Evolutionary conservation across 2,329 filamentous ascomycete genomes (phyloP), one percentile per base, ranked within the genome.

Genomic region (Blastomyces parvus): DNA sequence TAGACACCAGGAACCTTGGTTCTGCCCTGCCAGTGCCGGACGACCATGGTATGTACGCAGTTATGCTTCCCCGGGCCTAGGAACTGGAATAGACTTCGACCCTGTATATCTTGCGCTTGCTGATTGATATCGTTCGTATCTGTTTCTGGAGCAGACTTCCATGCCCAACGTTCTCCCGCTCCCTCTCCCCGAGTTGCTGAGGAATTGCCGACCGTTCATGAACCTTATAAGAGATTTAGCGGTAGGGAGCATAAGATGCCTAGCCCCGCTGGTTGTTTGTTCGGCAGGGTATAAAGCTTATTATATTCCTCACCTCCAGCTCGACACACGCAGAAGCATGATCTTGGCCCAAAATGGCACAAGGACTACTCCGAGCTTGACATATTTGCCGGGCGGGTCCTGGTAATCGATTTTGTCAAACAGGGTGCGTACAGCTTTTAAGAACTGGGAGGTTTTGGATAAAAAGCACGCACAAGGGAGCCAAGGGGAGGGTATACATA

Each of bases 341-440:
- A 68, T 55, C 71, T 70, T 22, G 70, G 69, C 8, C 66, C 74
- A 30, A 72, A 72, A 68, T 76, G 74, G 74, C 71, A 76, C 63
- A 73, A 73, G 53, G 65, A 70, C 1, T 73, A 73, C 61, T 68
- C 71, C 30, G 64, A 69, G 5, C 70, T 72, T 36, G 69, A 71
- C 46, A 65, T 67, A 33, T 61, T 66, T 40, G 48, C 60, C 27
- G 80, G 80, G 14, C 76, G 81, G 44, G 79, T 83, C 6, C 70
- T 83, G 64, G 74, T 83, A 62, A 79, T 83, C 52, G 81, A 83
- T 69, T 83, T 81, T 68, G 72, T 81, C 56, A 72, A 70, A 40
- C 70, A 70, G 61, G 72, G 72, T 73, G 63, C 33, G 64, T 62
- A 30, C 33, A 19, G 25, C 2, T 33, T 42, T 36, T 17, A 30